Percentiles rank a stretch among this genome's conserved stretches.
Evolutionary conservation across 139 green algal genomes (phyloP).

Genomic region (Chlamydomonas incerta): DNA sequence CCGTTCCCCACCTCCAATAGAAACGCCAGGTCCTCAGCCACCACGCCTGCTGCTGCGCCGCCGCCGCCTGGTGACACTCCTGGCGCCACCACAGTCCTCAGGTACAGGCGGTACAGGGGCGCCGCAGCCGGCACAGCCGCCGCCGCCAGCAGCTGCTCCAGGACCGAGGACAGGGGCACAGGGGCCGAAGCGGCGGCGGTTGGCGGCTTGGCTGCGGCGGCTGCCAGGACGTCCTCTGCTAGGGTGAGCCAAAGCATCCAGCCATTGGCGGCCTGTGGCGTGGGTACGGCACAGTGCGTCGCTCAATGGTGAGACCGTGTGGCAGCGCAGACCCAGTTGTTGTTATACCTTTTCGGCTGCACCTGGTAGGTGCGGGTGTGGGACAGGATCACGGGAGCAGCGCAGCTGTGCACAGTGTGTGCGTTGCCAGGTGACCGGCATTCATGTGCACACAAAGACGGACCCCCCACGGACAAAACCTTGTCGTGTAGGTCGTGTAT

Average conservation of each 20-base stretch:
- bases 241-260: conserved; percentile 10
- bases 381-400: no score
- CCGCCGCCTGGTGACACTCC: background rate
- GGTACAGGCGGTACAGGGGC: conserved; percentile 8
- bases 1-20: conserved; percentile 11
- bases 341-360: no score
- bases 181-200: background rate
- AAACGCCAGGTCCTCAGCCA: background rate
- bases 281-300: no score
- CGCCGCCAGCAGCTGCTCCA: background rate
- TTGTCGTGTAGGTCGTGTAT: no score
- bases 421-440: no score
- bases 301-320: no score
- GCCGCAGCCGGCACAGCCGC: background rate
- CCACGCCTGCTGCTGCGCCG: background rate
- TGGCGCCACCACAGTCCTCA: background rate
- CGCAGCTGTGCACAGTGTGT: no score
- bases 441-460: no score
- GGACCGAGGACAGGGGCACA: background rate
- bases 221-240: background rate
- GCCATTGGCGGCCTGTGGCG: background rate
- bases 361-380: no score
- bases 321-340: no score
- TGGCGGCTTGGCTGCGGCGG: background rate
- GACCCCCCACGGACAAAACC: no score